Conservation (phyloP, 139 green algal genomes). For the Chlorella sp. region DNA sequence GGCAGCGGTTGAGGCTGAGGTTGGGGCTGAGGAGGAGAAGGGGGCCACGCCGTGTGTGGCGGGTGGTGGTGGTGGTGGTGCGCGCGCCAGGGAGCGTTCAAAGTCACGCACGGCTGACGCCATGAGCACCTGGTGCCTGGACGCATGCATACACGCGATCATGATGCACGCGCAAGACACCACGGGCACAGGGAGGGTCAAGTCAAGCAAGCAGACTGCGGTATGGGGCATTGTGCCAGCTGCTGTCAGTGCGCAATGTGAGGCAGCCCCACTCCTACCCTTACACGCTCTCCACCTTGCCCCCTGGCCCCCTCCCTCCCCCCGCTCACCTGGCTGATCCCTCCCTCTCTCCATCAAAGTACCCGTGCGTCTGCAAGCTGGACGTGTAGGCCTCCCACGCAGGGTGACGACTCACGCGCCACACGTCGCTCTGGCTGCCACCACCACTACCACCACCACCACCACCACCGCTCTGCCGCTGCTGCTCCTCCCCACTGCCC, state of each 20-base stretch:
- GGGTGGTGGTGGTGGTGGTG: too few species aligned
- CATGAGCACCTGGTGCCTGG: constrained; percentile 41
- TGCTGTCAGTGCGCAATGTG: too few species aligned
- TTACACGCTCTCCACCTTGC: not conserved
- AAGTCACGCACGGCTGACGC: constrained; percentile 25
- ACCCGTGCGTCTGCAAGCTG: constrained; percentile 31
- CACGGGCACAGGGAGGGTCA: too few species aligned
- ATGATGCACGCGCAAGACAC: not conserved
- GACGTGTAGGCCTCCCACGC: constrained; percentile 34
- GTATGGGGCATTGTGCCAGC: too few species aligned
- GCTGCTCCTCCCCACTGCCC: too few species aligned
- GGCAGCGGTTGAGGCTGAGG: too few species aligned
- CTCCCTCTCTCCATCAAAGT: constrained; percentile 32
- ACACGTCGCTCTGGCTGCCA: not conserved
- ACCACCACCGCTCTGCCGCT: too few species aligned
- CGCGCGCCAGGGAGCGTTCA: too few species aligned
- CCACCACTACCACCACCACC: not conserved
- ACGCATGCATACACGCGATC: not conserved
- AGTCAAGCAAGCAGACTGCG: too few species aligned
- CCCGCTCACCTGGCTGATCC: constrained; percentile 19
- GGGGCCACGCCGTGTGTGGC: too few species aligned
- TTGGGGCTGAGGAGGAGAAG: not conserved
- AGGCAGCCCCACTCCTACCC: not conserved
- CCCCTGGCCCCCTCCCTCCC: not conserved
- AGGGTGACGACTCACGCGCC: constrained; percentile 16